These are phyloP conservation scores for Tetrastigma voinierianum DNA, from an alignment of 164 flowering plant species.

Conservation along the genomic window DNA sequence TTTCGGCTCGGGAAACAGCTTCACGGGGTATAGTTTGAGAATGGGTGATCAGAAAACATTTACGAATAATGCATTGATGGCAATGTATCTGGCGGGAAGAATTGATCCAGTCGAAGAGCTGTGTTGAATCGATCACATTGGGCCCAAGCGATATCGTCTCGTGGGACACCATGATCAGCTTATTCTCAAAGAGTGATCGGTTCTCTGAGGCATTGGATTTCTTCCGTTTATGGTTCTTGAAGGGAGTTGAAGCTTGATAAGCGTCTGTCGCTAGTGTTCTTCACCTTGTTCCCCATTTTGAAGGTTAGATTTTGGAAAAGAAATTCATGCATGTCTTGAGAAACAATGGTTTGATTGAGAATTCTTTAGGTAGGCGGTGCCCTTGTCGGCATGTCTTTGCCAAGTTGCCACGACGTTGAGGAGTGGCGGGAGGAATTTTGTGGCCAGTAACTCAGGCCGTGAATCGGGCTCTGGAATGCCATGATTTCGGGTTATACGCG, in stretches of 20 bases:
- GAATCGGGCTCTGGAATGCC: slow-evolving; percentile 53
- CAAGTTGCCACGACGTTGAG: slow-evolving; percentile 57
- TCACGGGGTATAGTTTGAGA: too few relatives aligned
- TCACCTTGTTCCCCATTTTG: slow-evolving; percentile 73
- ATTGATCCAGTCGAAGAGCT: slow-evolving; percentile 39
- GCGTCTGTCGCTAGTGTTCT: slow-evolving; percentile 71
- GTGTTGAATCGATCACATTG: slow-evolving; percentile 45
- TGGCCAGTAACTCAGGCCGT: slow-evolving; percentile 32
- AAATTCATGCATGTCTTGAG: slow-evolving; percentile 60
- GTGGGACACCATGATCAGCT: slow-evolving; percentile 72
- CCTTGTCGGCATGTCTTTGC: slow-evolving; percentile 87
- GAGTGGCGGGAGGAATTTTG: slow-evolving; percentile 50
- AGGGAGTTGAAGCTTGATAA: slow-evolving; percentile 61
- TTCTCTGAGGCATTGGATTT: too few relatives aligned
- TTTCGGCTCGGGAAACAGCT: too few relatives aligned
- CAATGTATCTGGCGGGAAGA: slow-evolving; percentile 71
- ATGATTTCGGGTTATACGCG: too few relatives aligned
- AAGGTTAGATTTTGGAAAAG: slow-evolving; percentile 53
- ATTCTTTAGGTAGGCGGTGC: slow-evolving; percentile 74
- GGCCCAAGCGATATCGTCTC: slow-evolving; percentile 60
- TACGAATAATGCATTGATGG: slow-evolving; percentile 62
- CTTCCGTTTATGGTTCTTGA: slow-evolving; percentile 42
- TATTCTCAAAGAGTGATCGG: slow-evolving; percentile 50
- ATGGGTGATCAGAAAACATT: slow-evolving; percentile 37
- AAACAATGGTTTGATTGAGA: slow-evolving; percentile 38